Base-by-base conservation (phyloP, 345 rosid species). In the Gossypium rotundifolium region DNA sequence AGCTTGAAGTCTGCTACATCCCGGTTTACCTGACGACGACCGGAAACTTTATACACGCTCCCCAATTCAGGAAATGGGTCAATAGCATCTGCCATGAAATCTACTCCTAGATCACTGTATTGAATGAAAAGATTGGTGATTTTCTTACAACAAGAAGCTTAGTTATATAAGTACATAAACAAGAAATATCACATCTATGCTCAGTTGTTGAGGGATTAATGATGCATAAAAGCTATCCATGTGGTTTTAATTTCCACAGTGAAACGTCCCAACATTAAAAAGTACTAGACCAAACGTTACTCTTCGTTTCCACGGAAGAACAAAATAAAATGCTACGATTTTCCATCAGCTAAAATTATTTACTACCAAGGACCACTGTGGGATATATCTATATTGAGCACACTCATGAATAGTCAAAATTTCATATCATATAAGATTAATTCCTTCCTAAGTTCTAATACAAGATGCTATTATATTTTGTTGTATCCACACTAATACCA, bases 1-100 rank as follows among this genome's bases (percentile, higher is more conserved):
- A 77, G 44, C 22, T 57, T 69, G 16, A 77, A 22, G 17, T 52
- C 77, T 27, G 78, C 76, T 16, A 79, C 65, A 61, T 75, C 74
- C 64, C 75, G 78, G 76, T 72, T 78, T 75, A 79, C 20, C 9
- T 45, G 73, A 46, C 23, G 22, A n/a, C 17, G 42, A 58, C 60
- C 20, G 29, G 78, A 59, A 8, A 17, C 11, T 49, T 48, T 68
- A 23, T 76, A 76, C 22, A 23, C 78, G 25, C 67, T 68, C 16
- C 48, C 74, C 66, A 76, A 60, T 4, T 59, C 17, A 2, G 78
- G 78, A 59, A 76, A 76, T 46, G 46, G 69, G 11, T 58, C 74
- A 44, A 11, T 25, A 4, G 42, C 25, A 57, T 57, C 69, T 23
- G 73, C 74, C 78, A 76, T 76, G 27, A 67, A 53, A 63, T 14